A percentile compares a stretch with the other conserved stretches of the same genome.
These are phyloP conservation scores for Iodosphaeria phyllophila DNA, from an alignment of 2,329 filamentous ascomycete genomes.

Conservation along the genomic window DNA sequence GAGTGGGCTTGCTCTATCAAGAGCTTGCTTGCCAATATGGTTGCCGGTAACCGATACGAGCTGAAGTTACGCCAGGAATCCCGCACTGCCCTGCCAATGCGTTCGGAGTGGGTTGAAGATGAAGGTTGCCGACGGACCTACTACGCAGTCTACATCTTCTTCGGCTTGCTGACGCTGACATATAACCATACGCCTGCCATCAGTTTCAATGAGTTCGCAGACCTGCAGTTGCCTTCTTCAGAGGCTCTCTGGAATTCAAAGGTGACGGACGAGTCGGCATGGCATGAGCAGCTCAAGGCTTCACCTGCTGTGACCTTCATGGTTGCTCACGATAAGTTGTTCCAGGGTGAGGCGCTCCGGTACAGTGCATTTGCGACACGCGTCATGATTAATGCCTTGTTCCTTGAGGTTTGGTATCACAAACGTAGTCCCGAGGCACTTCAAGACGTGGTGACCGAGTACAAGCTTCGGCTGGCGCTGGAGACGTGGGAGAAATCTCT, in stretches of 20 bases:
- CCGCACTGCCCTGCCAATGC: constrained; percentile 59
- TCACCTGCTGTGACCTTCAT: constrained; percentile 72
- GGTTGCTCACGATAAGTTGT: constrained; percentile 85
- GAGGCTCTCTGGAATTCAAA: constrained; percentile 89
- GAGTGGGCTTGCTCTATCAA: constrained; percentile 99
- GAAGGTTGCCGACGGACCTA: constrained; percentile 93
- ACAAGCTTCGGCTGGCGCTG: constrained; percentile 85
- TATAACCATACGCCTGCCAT: constrained; percentile 98
- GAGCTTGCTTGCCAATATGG: constrained; percentile 95
- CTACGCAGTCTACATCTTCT: constrained; percentile 98
- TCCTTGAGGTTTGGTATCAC: constrained; percentile 97
- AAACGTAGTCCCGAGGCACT: constrained; percentile 95
- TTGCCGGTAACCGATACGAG: constrained; percentile 91
- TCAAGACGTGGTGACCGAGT: constrained; percentile 94
- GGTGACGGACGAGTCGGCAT: constrained; percentile 57
- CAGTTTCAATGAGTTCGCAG: constrained; percentile 95
- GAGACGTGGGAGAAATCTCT: constrained; percentile 99
- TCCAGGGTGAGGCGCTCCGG: constrained; percentile 75
- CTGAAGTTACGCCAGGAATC: constrained; percentile 83
- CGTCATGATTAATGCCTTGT: constrained; percentile 96
- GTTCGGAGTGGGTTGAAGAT: constrained; percentile 88
- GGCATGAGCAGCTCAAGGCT: constrained; percentile 58
- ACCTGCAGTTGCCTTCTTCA: constrained; percentile 77
- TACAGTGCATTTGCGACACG: constrained; percentile 96
- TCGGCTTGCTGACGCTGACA: constrained; percentile 80